A percentile compares a stretch with the other conserved stretches of the same genome.
Conservation (phyloP, 345 rosid genomes). For the Diplotaxis tenuifolia region DNA sequence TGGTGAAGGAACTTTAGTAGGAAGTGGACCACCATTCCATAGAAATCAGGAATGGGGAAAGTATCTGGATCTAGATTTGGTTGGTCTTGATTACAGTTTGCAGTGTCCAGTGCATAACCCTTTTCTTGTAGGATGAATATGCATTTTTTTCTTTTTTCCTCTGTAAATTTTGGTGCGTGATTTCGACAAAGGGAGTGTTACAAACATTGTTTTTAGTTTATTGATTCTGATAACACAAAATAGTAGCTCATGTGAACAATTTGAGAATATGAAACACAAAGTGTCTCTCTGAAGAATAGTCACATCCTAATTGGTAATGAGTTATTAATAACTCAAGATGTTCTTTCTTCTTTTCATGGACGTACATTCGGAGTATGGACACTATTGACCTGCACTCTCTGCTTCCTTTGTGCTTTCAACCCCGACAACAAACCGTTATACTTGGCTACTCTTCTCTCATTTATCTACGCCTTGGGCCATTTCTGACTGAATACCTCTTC, state of each 20-base stretch:
- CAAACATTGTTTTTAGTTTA: not conserved
- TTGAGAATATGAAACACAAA: not conserved
- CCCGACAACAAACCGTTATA: slow-evolving; percentile 76
- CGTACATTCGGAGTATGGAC: slow-evolving; percentile 98
- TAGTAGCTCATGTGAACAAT: not conserved
- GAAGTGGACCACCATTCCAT: slow-evolving; percentile 14
- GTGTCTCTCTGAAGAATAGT: too few species aligned
- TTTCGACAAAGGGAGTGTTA: not conserved
- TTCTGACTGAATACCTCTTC: slow-evolving; percentile 73
- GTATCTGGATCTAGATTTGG: slow-evolving; percentile 14
- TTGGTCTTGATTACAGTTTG: slow-evolving; percentile 15
- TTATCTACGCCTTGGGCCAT: slow-evolving; percentile 82
- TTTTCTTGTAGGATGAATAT: slow-evolving; percentile 8
- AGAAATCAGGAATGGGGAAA: slow-evolving; percentile 8
- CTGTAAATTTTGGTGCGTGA: slow-evolving; percentile 2
- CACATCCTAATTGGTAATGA: too few species aligned
- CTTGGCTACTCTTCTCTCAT: slow-evolving; percentile 76
- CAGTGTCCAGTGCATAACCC: slow-evolving; percentile 26
- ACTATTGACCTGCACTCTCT: slow-evolving; percentile 87
- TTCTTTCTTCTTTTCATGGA: slow-evolving; percentile 50
- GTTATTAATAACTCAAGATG: too few species aligned
- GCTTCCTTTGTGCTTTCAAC: slow-evolving; percentile 90
- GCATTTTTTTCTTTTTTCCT: not conserved
- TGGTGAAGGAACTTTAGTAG: too few species aligned
- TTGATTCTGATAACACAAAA: not conserved